A percentile compares a stretch with the other conserved stretches of the same genome.
Conservation (phyloP, 2,329 filamentous ascomycete genomes). For the Botrytis pseudocinerea region DNA sequence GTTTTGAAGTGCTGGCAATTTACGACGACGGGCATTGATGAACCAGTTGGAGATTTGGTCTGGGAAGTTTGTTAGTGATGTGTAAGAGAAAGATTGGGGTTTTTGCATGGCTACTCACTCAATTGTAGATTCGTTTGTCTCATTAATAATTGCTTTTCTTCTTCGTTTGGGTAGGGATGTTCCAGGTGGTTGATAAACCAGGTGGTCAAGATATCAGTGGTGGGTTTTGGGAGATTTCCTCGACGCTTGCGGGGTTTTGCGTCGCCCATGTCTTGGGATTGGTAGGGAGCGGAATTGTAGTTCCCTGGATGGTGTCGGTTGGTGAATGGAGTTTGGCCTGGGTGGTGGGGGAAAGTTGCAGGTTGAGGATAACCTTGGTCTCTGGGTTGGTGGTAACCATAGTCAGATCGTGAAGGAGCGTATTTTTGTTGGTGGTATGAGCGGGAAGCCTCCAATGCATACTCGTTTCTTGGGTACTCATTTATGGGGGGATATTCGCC, state of each 20-base stretch:
- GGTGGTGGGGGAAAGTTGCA: slow-evolving; percentile 16
- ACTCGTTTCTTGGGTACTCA: slow-evolving; percentile 13
- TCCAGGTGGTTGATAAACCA: slow-evolving; percentile 79
- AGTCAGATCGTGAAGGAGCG: slow-evolving; percentile 2
- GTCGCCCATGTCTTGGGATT: slow-evolving; percentile 28
- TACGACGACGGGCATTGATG: slow-evolving; percentile 72
- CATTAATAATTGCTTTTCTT: slow-evolving; percentile 83
- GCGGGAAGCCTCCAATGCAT: slow-evolving; percentile 14
- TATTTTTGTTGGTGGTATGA: slow-evolving; percentile 11
- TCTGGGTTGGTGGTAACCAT: slow-evolving; percentile 26
- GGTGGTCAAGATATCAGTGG: slow-evolving; percentile 74
- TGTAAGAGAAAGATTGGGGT: neutral
- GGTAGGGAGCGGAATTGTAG: neutral
- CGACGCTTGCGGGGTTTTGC: slow-evolving; percentile 56
- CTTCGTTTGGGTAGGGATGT: slow-evolving; percentile 84
- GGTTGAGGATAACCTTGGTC: slow-evolving; percentile 1
- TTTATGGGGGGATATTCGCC: neutral
- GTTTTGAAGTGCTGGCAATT: slow-evolving; percentile 49
- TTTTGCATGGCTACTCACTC: slow-evolving; percentile 54
- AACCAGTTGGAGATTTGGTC: slow-evolving; percentile 80
- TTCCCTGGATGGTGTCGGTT: slow-evolving; percentile 17
- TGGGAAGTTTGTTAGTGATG: slow-evolving; percentile 35
- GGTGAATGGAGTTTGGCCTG: slow-evolving; percentile 36
- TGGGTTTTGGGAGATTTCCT: slow-evolving; percentile 88
- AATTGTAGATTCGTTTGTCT: slow-evolving; percentile 74